Conservation (phyloP, 2,329 filamentous ascomycete species). For the Pleoardoris graminearum region DNA sequence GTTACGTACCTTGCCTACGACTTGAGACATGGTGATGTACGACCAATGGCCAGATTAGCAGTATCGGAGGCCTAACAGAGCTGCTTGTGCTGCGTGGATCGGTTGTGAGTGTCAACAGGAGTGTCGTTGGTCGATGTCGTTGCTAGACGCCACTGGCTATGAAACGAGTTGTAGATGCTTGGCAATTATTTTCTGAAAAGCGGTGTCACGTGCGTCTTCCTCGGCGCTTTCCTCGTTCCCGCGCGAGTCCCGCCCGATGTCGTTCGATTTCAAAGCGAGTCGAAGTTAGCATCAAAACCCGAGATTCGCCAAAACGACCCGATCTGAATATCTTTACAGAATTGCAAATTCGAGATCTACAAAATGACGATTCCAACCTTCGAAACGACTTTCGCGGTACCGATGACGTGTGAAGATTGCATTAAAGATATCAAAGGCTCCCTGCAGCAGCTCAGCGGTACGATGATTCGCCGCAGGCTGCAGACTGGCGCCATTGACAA, state of each 20-base stretch:
- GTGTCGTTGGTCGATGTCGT: background rate
- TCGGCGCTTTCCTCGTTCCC: conserved; percentile 8
- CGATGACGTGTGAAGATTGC: conserved; percentile 87
- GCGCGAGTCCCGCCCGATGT: conserved; percentile 10
- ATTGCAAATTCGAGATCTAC: background rate
- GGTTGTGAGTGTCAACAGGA: background rate
- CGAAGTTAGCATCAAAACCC: no score
- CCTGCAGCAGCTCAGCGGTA: conserved; percentile 72
- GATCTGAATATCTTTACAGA: no score
- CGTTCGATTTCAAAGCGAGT: conserved; percentile 40
- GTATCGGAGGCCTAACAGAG: background rate
- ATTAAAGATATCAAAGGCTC: conserved; percentile 82
- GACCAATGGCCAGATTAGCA: conserved; percentile 27
- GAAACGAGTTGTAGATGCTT: no score
- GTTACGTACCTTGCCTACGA: conserved; percentile 68
- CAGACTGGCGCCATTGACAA: conserved; percentile 11
- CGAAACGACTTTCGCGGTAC: conserved; percentile 92
- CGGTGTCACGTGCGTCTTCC: conserved; percentile 13
- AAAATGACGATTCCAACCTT: conserved; percentile 41
- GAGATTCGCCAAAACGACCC: no score
- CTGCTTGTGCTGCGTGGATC: conserved; percentile 3
- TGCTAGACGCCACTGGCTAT: no score
- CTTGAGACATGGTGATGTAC: conserved; percentile 70
- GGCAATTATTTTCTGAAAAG: conserved; percentile 14
- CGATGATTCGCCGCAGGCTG: conserved; percentile 12